A percentile compares a stretch with the other conserved stretches of the same genome.
Evolutionary conservation across 1,284 basidiomycete genomes (phyloP).

Genomic region (Exobasidium cylindrosporum): DNA sequence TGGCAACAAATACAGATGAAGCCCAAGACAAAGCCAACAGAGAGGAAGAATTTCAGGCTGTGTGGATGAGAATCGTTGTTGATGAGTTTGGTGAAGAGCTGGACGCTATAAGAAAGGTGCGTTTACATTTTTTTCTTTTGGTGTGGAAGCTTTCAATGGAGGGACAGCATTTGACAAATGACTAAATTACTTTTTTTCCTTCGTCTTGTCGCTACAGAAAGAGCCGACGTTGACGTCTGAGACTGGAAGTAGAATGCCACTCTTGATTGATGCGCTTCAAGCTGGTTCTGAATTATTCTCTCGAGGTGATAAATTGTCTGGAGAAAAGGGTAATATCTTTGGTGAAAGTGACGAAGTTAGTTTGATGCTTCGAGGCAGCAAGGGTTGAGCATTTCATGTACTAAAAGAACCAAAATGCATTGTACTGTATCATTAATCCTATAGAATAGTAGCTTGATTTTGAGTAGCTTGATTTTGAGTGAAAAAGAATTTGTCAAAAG

Average conservation of each 20-base stretch:
- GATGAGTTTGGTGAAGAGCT: constrained; percentile 7
- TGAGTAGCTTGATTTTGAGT: no score
- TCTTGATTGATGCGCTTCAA: constrained; percentile 14
- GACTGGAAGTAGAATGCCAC: neutral
- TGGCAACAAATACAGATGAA: neutral
- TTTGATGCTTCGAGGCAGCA: neutral
- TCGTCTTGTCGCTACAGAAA: constrained; percentile 1
- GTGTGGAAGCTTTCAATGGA: no score
- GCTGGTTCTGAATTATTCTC: constrained; percentile 14
- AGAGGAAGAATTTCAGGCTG: neutral
- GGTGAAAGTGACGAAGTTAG: neutral
- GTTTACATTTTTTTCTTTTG: no score
- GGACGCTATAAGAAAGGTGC: constrained; percentile 1
- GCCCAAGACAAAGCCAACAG: neutral
- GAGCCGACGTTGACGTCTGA: constrained; percentile 6
- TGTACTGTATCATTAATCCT: neutral
- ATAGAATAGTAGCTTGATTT: no score
- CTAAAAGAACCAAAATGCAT: neutral
- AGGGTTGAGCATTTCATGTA: no score
- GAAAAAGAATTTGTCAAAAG: no score
- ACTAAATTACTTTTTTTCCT: no score
- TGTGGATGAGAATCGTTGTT: constrained; percentile 4
- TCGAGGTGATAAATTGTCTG: neutral
- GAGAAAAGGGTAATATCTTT: neutral
- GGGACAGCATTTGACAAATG: no score